Evolutionary conservation across 2,329 filamentous ascomycete species (phyloP).

Genomic region (Fusarium coffeatum): DNA sequence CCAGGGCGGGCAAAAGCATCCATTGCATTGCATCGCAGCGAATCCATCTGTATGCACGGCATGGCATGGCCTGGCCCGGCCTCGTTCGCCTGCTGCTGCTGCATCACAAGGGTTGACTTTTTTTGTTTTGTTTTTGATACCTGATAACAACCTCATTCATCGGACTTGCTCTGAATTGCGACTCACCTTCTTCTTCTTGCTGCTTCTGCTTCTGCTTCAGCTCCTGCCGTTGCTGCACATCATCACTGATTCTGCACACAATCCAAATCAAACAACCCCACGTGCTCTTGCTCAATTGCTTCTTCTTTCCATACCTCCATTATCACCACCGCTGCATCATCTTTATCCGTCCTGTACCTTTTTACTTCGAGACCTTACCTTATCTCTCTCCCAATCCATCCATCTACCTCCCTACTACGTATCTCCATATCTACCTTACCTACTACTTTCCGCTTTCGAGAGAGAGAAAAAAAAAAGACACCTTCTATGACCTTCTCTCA

Average conservation of each 20-base stretch:
- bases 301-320: conserved; percentile 20
- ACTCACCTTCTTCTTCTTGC: conserved; percentile 13
- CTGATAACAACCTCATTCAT: conserved; percentile 27
- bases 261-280: conserved; percentile 23
- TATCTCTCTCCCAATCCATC: background rate
- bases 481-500: conserved; percentile 34
- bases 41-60: background rate
- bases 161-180: background rate
- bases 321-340: conserved; percentile 1
- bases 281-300: conserved; percentile 23
- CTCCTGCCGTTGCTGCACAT: conserved; percentile 25
- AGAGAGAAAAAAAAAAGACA: background rate
- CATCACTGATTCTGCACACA: conserved; percentile 31
- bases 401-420: background rate
- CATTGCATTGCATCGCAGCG: conserved; percentile 5
- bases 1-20: background rate
- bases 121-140: conserved; percentile 12
- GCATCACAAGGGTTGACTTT: conserved; percentile 23
- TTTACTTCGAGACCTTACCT: background rate
- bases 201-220: background rate
- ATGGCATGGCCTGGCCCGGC: background rate
- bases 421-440: background rate
- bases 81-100: background rate
- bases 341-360: background rate
- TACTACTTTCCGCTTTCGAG: conserved; percentile 30